Conservation (phyloP, 208 protist genomes). For the Acanthamoeba comandoni region DNA sequence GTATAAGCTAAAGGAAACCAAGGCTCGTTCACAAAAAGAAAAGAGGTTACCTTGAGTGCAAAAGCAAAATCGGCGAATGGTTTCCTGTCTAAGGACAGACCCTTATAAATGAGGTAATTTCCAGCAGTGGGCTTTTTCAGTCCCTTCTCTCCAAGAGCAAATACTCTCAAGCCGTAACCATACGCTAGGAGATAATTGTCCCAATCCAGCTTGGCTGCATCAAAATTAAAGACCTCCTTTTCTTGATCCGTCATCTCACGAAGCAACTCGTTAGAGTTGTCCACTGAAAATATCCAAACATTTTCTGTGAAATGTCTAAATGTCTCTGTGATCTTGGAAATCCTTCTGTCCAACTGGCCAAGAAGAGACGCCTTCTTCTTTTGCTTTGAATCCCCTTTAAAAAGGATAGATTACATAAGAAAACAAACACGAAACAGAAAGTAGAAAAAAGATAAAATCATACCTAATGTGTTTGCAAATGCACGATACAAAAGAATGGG, state of each 20-base stretch:
- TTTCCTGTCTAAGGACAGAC: constrained; percentile 20
- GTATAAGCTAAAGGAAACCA: too few relatives aligned
- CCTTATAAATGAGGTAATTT: constrained; percentile 21
- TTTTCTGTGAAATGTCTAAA: constrained; percentile 83
- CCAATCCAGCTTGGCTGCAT: constrained; percentile 80
- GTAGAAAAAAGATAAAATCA: too few relatives aligned
- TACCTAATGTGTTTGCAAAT: constrained; percentile 36
- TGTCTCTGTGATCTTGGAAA: constrained; percentile 79
- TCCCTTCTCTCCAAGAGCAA: constrained; percentile 79
- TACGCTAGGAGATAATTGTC: constrained; percentile 79
- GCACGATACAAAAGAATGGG: constrained; percentile 65
- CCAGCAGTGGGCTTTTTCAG: constrained; percentile 15
- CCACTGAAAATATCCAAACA: constrained; percentile 76
- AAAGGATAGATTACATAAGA: too few relatives aligned
- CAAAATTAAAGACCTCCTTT: constrained; percentile 74
- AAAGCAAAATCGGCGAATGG: constrained; percentile 63
- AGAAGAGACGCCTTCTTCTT: too few relatives aligned
- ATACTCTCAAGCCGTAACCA: constrained; percentile 79
- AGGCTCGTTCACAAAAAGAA: too few relatives aligned
- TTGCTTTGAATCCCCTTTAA: too few relatives aligned
- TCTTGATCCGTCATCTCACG: constrained; percentile 69
- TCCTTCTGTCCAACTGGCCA: constrained; percentile 74
- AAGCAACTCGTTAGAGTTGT: constrained; percentile 65
- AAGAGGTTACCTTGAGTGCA: constrained; percentile 28
- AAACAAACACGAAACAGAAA: too few relatives aligned